Base-by-base conservation (phyloP, 1,284 basidiomycete genomes). In the Lentinula novae-zelandiae region DNA sequence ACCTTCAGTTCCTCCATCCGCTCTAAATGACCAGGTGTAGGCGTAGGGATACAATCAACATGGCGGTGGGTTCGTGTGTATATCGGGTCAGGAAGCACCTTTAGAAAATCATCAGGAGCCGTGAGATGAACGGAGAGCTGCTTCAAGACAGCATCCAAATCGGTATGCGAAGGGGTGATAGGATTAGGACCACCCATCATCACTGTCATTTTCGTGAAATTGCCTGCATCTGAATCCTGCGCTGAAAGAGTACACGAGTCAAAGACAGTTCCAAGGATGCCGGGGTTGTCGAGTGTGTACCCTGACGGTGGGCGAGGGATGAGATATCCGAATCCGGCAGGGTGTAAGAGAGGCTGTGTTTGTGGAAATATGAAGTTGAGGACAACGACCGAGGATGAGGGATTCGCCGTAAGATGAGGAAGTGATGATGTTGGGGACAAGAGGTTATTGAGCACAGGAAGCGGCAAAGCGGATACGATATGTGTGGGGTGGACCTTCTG, bases 301-400 rank as follows among this genome's bases (percentile, higher is more conserved):
- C 73, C 87, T 36, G 68, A 75, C 60, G 55, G 65, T 0, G 90
- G 85, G 6, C 95, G 89, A 0, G 96, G 95, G 58, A 97, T 83
- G 65, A 99, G 87, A 76, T 96, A 98, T 1, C 96, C 96, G 72
- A 98, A 98, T 0, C 96, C 96, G 12, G 82, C 77, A 0, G 92
- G 92, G 68, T 93, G 89, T 36, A 92, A 78, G 5, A 73, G 73
- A 40, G 69, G 70, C 27, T 72, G 69, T 22, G 81, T 76, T 5
- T 75, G 70, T 36, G 84, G 79, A 79, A 95, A 86, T 70, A 93
- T 76, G 68, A 95, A 74, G 75, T 92, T 90, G 67, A 92, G 71
- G 54, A 93, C 84, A 44, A 83, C 80, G 64, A 95, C 86, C 52
- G 87, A 81, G 53, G 90, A 82, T 64, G 80, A 73, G 7, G 86